Conservation (phyloP, 1,139 yeast species). For the Taiozyma onychis region DNA sequence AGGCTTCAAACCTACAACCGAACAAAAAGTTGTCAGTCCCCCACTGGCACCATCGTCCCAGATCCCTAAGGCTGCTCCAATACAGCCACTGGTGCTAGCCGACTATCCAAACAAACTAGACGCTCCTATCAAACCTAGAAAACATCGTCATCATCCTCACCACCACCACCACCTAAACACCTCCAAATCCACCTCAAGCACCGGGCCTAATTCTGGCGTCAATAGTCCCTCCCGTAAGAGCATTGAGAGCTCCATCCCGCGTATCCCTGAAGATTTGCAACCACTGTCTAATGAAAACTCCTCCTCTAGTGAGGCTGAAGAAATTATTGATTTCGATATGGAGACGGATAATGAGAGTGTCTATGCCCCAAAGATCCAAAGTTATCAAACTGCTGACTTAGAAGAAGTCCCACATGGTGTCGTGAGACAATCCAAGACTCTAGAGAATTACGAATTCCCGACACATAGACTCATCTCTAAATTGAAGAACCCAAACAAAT, state of each 20-base stretch:
- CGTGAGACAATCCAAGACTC: conserved; percentile 70
- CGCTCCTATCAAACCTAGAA: conserved; percentile 59
- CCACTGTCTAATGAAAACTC: conserved; percentile 39
- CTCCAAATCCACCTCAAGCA: background rate
- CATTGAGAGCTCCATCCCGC: conserved; percentile 32
- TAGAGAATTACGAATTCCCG: conserved; percentile 74
- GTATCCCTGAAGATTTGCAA: conserved; percentile 38
- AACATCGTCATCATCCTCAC: conserved; percentile 22
- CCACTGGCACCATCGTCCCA: conserved; percentile 62
- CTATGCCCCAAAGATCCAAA: conserved; percentile 41
- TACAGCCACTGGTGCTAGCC: conserved; percentile 69
- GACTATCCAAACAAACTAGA: conserved; percentile 67
- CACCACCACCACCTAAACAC: conserved; percentile 7
- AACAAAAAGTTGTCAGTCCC: conserved; percentile 50
- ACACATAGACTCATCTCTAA: conserved; percentile 74
- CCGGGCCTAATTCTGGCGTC: background rate
- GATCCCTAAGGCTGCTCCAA: conserved; percentile 74
- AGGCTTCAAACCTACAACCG: conserved; percentile 67
- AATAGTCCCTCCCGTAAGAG: conserved; percentile 7
- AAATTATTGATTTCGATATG: conserved; percentile 6
- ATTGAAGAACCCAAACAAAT: conserved; percentile 68
- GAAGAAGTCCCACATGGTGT: conserved; percentile 97
- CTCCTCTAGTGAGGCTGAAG: conserved; percentile 23
- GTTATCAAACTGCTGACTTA: conserved; percentile 79
- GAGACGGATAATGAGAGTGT: conserved; percentile 7